Base-by-base conservation (phyloP, 352 stramenopile species). In the Blastocystis hominis region DNA sequence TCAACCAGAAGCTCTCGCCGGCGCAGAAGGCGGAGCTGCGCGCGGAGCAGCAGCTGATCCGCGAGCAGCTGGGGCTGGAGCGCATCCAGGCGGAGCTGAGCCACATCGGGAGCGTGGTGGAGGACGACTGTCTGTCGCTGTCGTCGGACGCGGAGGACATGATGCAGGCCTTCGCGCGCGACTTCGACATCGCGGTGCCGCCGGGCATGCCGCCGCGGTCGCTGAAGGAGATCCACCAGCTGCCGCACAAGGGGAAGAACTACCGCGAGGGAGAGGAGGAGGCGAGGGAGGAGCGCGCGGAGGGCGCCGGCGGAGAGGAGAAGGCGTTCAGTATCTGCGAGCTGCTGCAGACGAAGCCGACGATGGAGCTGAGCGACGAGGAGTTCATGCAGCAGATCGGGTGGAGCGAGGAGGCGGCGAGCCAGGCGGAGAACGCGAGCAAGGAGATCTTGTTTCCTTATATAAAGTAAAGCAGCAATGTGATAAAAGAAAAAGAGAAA, bases 141-240 rank as follows among this genome's bases (percentile, higher is more conserved):
- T 40, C 44, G 20, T 64, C 72, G 20, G 72, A 84, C 38, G 47
- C 72, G 1, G 72, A 84, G 47, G 50, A 66, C 30, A 53, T 66
- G 72, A 84, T 84, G 47, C 36, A n/a, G 20, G 34, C 66, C 24
- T 84, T 84, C 36, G 46, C 15, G 24, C 47, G 46, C 4, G 72
- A 84, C 20, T 84, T 54, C 13, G 24, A 64, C n/a, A 84, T 84
- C 10, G 13, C 72, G 1, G 20, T 84, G 50, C 72, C 72, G 20
- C 15, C 36, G 17, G 72, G 72, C 3, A 20, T 84, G 38, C 72
- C 72, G 34, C 72, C 72, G 36, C 50, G 72, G 9, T 84, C 72
- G 54, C 50, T 84, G 72, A 84, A 84, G 36, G 72, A 84, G 72
- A 84, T 84, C 38, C 68, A 84, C 44, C 72, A 84, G 40, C 40